These are phyloP conservation scores for Geotrichum macrosporum DNA, from an alignment of 1,139 yeast genomes.

Conservation along the genomic window DNA sequence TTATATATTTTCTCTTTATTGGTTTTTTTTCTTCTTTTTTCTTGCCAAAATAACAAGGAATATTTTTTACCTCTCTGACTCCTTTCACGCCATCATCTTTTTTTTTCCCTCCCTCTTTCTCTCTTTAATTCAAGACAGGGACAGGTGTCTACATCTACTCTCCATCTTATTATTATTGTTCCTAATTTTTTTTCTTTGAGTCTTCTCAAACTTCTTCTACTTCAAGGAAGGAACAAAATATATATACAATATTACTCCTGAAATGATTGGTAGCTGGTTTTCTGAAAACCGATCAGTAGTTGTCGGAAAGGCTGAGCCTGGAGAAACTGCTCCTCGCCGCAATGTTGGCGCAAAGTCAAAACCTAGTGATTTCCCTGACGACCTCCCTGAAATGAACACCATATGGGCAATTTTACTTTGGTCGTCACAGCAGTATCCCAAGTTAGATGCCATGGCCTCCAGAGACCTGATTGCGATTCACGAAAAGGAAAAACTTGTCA, in stretches of 20 bases:
- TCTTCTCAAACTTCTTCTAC: no score
- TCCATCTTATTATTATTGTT: not conserved
- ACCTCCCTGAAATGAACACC: slow-evolving; percentile 44
- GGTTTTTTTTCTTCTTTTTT: no score
- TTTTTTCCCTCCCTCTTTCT: no score
- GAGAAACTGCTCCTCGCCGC: slow-evolving; percentile 92
- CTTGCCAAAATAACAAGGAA: no score
- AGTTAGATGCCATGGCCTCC: slow-evolving; percentile 65
- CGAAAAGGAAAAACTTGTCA: slow-evolving; percentile 67
- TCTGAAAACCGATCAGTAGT: slow-evolving; percentile 42
- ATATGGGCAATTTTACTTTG: slow-evolving; percentile 67
- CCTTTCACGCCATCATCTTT: no score
- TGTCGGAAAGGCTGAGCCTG: slow-evolving; percentile 75
- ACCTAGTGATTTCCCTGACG: slow-evolving; percentile 38
- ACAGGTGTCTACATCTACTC: no score
- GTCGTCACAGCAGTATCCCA: slow-evolving; percentile 55
- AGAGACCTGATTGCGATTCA: slow-evolving; percentile 72
- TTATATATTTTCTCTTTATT: no score
- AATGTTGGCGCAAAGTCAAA: slow-evolving; percentile 56
- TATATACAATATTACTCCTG: not conserved
- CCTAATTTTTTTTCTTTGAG: not conserved
- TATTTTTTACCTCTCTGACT: no score
- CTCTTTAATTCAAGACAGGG: no score
- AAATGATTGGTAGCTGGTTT: not conserved
- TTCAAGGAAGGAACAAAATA: not conserved